phyloP scores from a whole-genome alignment of 75 land plant species.

The Pinus tabuliformis region DNA sequence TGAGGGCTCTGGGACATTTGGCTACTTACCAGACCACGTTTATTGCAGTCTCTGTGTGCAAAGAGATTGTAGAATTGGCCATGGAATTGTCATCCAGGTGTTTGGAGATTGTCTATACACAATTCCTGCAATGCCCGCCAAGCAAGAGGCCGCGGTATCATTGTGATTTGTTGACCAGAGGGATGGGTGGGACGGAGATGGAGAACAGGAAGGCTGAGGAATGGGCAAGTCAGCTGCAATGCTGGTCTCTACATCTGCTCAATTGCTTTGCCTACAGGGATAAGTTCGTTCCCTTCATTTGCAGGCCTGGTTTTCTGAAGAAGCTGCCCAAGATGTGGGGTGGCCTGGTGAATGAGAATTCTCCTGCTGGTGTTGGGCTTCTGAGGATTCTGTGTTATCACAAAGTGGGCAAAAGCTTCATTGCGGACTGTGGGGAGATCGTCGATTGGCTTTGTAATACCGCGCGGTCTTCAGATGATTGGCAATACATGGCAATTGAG shows the following conservation, averaged over 20 bases:
- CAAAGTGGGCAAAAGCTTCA: constrained; percentile 26
- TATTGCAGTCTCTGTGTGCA: constrained; percentile 29
- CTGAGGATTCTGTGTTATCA: constrained; percentile 65
- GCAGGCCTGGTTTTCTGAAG: constrained; percentile 38
- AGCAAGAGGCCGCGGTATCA: constrained; percentile 52
- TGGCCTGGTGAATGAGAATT: constrained; percentile 50
- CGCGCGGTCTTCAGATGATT: constrained; percentile 72
- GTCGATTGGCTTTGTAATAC: constrained; percentile 46
- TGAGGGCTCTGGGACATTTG: constrained; percentile 72
- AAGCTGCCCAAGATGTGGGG: constrained; percentile 73
- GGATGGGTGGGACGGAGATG: constrained; percentile 50
- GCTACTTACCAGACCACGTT: constrained; percentile 58
- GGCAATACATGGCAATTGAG: constrained; percentile 85
- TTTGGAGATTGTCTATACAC: constrained; percentile 45
- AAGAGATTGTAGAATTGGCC: constrained; percentile 47
- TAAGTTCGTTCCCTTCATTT: constrained; percentile 30
- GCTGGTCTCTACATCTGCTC: constrained; percentile 71
- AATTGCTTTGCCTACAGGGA: constrained; percentile 67
- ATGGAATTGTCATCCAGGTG: constrained; percentile 54
- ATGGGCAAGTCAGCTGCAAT: constrained; percentile 86
- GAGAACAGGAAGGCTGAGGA: constrained; percentile 75
- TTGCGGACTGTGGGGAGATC: constrained; percentile 25
- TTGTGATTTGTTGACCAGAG: constrained; percentile 62
- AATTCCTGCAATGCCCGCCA: constrained; percentile 19
- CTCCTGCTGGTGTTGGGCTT: constrained; percentile 67